Evolutionary conservation across 225 moss, liverwort and hornwort genomes (phyloP), one percentile per base, ranked within the genome.

Genomic region (Pseudoscleropodium purum): DNA sequence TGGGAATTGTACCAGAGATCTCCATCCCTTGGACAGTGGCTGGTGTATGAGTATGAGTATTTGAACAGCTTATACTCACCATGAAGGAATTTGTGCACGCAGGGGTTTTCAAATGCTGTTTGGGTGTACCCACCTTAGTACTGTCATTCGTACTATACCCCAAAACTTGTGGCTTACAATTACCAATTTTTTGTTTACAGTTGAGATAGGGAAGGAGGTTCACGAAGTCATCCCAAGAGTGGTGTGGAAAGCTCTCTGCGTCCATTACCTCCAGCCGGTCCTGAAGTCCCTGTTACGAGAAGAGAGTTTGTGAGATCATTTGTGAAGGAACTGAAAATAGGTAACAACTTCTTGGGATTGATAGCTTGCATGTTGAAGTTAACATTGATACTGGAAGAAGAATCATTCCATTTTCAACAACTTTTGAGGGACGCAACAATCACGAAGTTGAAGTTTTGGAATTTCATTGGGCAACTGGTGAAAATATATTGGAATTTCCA

Each of bases 211-310:
- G 73, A 79, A 92, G 73, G 79, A 85, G 30, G 91, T 90, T 2
- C 91, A 69, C 19, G 85, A 93, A 51, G 81, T 90, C 10, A 69
- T 90, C 66, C 91, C 91, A 36, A 83, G 88, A 61, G 84, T 66
- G 62, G 88, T 89, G 29, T 90, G 88, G 90, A 94, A 91, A 68
- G 84, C 52, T 39, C 86, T 92, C 62, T 94, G 91, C 36, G 62
- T 79, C 29, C 75, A 88, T 29, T 87, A 86, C 67, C 73, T 83
- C 78, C 75, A 82, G 51, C 51, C 52, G 16, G 90, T 87, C 64
- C 89, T 93, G 4, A 70, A 90, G 68, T 89, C 87, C 5, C 41
- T 85, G 7, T 91, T 93, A 26, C 66, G 86, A 72, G 93, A 90
- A 49, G 89, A 93, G 68, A 91, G 84, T 13, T 75, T 91, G 18